Evolutionary conservation across 2,329 filamentous ascomycete genomes (phyloP), one percentile per base, ranked within the genome.

Genomic region (Phaeoacremonium minimum): DNA sequence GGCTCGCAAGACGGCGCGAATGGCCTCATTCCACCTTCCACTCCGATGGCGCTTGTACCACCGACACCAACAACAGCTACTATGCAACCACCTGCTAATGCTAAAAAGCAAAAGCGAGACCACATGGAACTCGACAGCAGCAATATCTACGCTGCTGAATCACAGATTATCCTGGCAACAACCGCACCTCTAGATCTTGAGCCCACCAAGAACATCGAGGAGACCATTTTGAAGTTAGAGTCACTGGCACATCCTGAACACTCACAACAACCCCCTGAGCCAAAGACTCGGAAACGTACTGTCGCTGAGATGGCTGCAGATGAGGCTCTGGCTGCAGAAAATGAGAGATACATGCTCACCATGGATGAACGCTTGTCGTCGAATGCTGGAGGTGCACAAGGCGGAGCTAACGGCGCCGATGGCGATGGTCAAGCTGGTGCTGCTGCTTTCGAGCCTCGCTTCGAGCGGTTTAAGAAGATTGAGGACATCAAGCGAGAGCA

Each of bases 301-400:
- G 83, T 94, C 14, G 93, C 93, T 7, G 91, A 98, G 56, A 80
- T 97, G 67, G 93, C 88, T 7, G 91, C 91, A 7, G 93, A 98
- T 53, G 90, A 98, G 63, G 91, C 93, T 1, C 74, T 88, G 41
- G 88, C 89, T 1, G 91, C 90, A 15, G 87, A 89, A 41, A 82
- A 88, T 46, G 90, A 98, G 61, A 79, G 88, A 32, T 94, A 88
- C 48, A 93, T 98, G 88, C 81, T 97, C 34, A 83, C 87, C 15
- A 80, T 90, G 62, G 93, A 98, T 52, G 91, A 96, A 50, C 77
- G 88, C 6, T 73, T 89, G 41, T 75, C 80, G 11, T 71, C 83
- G 2, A 75, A 69, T 28, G 69, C 70, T 12, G 71, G 75, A 4
- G 69, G 73, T 28, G 74, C 73, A 7, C 74, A 79, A 41, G 71